A percentile compares a stretch with the other conserved stretches of the same genome.
Conservation (phyloP, 306 rosid species). For the Carpinus fangiana region DNA sequence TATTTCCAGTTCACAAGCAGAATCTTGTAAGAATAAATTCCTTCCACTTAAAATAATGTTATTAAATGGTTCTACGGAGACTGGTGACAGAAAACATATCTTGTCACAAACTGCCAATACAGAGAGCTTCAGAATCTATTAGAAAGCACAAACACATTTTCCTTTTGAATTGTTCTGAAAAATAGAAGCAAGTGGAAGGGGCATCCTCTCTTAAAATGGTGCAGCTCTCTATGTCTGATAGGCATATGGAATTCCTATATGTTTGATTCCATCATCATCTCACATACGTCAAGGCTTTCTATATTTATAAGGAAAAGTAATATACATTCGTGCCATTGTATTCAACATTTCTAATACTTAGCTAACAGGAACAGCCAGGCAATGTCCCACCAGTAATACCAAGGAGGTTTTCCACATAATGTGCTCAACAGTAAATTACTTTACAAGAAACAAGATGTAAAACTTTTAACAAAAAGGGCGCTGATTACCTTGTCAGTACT, state of each 20-base stretch:
- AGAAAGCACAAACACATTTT: background rate
- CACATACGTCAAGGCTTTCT: background rate
- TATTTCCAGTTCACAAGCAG: background rate
- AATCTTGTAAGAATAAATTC: background rate
- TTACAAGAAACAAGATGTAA: conserved; percentile 16
- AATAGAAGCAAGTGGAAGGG: background rate
- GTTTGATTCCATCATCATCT: background rate
- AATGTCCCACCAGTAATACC: background rate
- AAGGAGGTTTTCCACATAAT: background rate
- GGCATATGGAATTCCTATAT: background rate
- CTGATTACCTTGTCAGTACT: conserved; percentile 88
- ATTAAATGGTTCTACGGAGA: background rate
- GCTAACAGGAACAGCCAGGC: background rate
- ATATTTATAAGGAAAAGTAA: background rate
- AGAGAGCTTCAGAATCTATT: background rate
- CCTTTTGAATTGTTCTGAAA: background rate
- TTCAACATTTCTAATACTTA: background rate
- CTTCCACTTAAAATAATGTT: background rate
- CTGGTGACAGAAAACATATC: background rate
- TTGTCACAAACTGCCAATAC: background rate
- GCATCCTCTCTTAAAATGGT: background rate
- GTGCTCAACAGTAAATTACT: conserved; percentile 6
- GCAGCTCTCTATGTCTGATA: background rate
- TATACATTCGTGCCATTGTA: background rate
- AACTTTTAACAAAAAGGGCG: conserved; percentile 7